phyloP scores from a whole-genome alignment of 2,329 filamentous ascomycete species.

The Fusarium citri region DNA sequence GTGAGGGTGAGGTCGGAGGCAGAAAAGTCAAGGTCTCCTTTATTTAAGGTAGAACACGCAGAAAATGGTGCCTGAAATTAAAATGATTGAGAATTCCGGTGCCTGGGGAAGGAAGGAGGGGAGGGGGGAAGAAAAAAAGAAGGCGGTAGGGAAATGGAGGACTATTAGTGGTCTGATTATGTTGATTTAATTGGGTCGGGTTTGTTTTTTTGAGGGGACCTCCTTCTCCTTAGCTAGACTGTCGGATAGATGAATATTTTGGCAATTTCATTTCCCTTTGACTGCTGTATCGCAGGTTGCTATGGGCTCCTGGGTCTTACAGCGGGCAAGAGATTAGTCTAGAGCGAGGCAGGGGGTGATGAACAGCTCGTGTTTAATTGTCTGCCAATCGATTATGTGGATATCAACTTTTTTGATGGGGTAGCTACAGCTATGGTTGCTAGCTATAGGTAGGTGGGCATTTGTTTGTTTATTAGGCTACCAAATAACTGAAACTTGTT shows the following conservation, averaged over 20 bases:
- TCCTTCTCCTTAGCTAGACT: slow-evolving; percentile 8
- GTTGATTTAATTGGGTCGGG: slow-evolving; percentile 7
- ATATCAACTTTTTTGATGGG: slow-evolving; percentile 2
- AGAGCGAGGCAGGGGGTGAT: neutral
- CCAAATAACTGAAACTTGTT: neutral
- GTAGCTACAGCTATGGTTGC: neutral
- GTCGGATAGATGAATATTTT: slow-evolving; percentile 30
- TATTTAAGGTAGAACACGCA: slow-evolving; percentile 3
- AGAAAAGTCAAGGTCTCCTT: neutral
- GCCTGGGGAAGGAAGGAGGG: slow-evolving; percentile 16
- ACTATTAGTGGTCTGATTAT: slow-evolving; percentile 29
- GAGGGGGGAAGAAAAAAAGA: slow-evolving; percentile 7
- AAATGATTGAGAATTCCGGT: slow-evolving; percentile 36
- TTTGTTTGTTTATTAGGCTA: neutral
- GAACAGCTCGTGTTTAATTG: slow-evolving; percentile 8
- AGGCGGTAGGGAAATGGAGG: slow-evolving; percentile 21
- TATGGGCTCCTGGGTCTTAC: slow-evolving; percentile 23
- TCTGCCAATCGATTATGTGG: slow-evolving; percentile 9
- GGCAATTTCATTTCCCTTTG: slow-evolving; percentile 3
- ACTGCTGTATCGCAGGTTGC: slow-evolving; percentile 4
- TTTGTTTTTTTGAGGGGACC: neutral
- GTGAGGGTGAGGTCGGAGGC: neutral
- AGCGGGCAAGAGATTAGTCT: neutral
- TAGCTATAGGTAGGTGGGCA: neutral
- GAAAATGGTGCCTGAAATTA: slow-evolving; percentile 36